Conservation (phyloP, 768 basidiomycete species). For the Aureoboletus auriporus region DNA sequence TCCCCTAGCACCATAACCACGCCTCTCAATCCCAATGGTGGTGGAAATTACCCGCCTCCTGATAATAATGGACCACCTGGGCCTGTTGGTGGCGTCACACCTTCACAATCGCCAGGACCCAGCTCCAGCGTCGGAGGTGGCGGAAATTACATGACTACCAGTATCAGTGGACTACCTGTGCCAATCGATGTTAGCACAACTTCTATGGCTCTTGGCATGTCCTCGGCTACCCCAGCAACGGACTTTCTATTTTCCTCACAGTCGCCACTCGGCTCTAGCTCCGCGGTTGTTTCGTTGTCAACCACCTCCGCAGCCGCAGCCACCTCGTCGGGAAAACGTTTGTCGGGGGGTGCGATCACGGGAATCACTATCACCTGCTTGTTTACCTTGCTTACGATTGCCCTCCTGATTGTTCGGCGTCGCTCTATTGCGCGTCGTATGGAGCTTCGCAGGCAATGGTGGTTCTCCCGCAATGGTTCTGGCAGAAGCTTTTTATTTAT, state of each 20-base stretch:
- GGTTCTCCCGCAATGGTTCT: slow-evolving; percentile 31
- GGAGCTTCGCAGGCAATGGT: slow-evolving; percentile 43
- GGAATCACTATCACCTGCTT: slow-evolving; percentile 36
- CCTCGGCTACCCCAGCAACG: not conserved
- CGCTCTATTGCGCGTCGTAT: slow-evolving; percentile 41
- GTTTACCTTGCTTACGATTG: slow-evolving; percentile 30
- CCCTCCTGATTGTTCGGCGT: slow-evolving; percentile 44
- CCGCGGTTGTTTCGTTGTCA: slow-evolving; percentile 11
- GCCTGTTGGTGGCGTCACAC: too few relatives aligned
- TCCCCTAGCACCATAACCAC: not conserved
- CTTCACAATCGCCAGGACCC: too few relatives aligned
- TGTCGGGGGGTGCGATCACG: slow-evolving; percentile 46
- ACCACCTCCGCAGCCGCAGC: slow-evolving; percentile 6
- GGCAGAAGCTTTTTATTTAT: slow-evolving; percentile 3
- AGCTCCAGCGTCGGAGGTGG: not conserved
- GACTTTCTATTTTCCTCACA: slow-evolving; percentile 1
- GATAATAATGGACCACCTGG: too few relatives aligned
- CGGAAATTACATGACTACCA: not conserved
- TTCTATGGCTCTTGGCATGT: not conserved
- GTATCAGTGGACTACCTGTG: not conserved
- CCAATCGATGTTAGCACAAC: not conserved
- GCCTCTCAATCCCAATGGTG: too few relatives aligned
- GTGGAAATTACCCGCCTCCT: too few relatives aligned
- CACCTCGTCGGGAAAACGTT: slow-evolving; percentile 19
- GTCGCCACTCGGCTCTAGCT: slow-evolving; percentile 6